Evolutionary conservation across 2,329 filamentous ascomycete species (phyloP).

Genomic region (Epichloe sibirici): DNA sequence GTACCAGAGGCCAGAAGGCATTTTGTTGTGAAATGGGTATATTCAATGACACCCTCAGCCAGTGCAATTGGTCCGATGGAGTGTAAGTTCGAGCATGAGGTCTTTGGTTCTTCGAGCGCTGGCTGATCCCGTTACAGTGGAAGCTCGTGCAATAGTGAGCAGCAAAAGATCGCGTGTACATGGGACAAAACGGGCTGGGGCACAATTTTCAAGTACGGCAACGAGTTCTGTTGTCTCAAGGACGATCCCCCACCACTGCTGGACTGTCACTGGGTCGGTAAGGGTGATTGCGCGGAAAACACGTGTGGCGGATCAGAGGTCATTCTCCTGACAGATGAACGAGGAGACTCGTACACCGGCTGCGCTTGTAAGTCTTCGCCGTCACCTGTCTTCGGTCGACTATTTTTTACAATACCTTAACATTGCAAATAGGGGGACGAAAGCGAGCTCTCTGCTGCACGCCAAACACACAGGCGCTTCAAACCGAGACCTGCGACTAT

Average conservation of each 20-base stretch:
- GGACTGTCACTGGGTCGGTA: background rate
- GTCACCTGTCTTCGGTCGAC: background rate
- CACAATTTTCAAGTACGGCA: background rate
- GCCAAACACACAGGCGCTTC: background rate
- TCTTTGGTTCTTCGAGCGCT: background rate
- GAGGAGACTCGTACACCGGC: background rate
- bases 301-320: background rate
- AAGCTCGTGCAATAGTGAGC: background rate
- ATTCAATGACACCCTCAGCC: background rate
- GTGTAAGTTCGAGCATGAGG: background rate
- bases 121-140: background rate
- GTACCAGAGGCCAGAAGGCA: slow-evolving; percentile 6
- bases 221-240: background rate
- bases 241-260: background rate
- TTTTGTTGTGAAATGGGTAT: slow-evolving; percentile 6
- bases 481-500: background rate
- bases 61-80: background rate
- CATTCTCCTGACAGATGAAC: background rate
- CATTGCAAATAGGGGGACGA: background rate
- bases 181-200: background rate
- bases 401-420: background rate
- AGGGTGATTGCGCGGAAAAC: background rate
- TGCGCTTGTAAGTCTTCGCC: background rate
- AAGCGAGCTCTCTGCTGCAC: background rate
- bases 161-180: background rate